Evolutionary conservation across 371 early-diverging fungal genomes (phyloP), one percentile per base, ranked within the genome.

Genomic region (Syncephalastrum contaminatum): DNA sequence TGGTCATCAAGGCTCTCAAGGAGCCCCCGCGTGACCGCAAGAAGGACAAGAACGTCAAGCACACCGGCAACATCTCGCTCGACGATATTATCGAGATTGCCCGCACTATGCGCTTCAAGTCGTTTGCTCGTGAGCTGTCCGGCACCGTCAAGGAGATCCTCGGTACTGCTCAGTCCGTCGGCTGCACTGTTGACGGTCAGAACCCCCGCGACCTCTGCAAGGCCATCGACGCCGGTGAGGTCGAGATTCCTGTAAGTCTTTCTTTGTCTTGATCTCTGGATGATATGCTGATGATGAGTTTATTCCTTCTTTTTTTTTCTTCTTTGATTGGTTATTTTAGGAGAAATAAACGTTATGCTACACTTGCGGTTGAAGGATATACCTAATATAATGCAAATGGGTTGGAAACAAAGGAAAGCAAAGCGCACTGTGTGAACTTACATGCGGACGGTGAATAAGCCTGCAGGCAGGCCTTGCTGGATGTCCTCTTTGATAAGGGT

Each of bases 21-120:
- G 99, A 99, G 84, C 97, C 99, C 64, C 88, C 91, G 56, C 88
- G 99, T 66, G 99, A 99, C 84, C 90, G 94, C 79, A 99, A 99
- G 93, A 99, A 99, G 94, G 99, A 99, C 81, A 99, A 99, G 92
- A 99, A 99, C 91, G 43, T 96, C 82, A 90, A 94, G 86, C 97
- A 98, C 90, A 80, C 72, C 67, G 96, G 96, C 59, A 94, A 96
- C 89, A 80, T 96, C 64, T 66, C 92, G 58, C 73, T 98, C 43
- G 91, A 92, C 58, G 93, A 96, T 59, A 86, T 99, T 59, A 88
- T 97, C 64, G 96, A 97, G 64, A 88, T 99, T 70, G 99, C 99
- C 67, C 93, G 95, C 73, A 91, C 87, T 74, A 95, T 97, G 93
- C 89, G 90, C 62, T 77, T 63, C 87, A 98, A 95, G 90, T 97